phyloP scores from a whole-genome alignment of 768 basidiomycete genomes.

The Lepiota venenata region DNA sequence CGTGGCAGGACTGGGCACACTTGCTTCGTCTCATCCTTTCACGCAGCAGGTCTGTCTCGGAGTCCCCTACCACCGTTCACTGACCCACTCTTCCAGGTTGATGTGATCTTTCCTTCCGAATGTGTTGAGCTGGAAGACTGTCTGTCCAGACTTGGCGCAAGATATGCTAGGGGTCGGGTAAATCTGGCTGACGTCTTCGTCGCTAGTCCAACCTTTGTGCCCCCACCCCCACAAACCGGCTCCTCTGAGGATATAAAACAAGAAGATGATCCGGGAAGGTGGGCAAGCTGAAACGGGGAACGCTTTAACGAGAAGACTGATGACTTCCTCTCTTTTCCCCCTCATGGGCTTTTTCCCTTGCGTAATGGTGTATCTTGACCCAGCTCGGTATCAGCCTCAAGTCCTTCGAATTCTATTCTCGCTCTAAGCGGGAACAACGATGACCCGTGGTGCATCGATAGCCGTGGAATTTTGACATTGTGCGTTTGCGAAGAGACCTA shows the following conservation, averaged over 20 bases:
- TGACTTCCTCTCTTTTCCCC: no score
- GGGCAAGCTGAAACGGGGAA: no score
- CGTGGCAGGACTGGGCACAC: slow-evolving; percentile 16
- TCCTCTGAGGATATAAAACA: neutral
- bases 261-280: neutral
- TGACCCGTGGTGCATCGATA: slow-evolving; percentile 71
- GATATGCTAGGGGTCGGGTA: slow-evolving; percentile 42
- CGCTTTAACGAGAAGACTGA: no score
- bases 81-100: slow-evolving; percentile 39
- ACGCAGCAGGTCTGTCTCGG: slow-evolving; percentile 36
- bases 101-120: slow-evolving; percentile 55
- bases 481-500: slow-evolving; percentile 56
- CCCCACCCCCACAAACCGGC: neutral
- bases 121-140: slow-evolving; percentile 28
- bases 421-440: slow-evolving; percentile 36
- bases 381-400: neutral
- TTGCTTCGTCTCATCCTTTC: slow-evolving; percentile 35
- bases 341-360: no score
- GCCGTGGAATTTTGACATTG: slow-evolving; percentile 55
- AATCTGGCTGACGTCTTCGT: slow-evolving; percentile 34
- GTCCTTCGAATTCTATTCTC: slow-evolving; percentile 29
- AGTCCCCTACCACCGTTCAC: neutral
- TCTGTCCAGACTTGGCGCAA: slow-evolving; percentile 38
- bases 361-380: no score
- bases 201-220: neutral